phyloP scores from a whole-genome alignment of 2,329 filamentous ascomycete species.

The Pseudogymnoascus sp. region DNA sequence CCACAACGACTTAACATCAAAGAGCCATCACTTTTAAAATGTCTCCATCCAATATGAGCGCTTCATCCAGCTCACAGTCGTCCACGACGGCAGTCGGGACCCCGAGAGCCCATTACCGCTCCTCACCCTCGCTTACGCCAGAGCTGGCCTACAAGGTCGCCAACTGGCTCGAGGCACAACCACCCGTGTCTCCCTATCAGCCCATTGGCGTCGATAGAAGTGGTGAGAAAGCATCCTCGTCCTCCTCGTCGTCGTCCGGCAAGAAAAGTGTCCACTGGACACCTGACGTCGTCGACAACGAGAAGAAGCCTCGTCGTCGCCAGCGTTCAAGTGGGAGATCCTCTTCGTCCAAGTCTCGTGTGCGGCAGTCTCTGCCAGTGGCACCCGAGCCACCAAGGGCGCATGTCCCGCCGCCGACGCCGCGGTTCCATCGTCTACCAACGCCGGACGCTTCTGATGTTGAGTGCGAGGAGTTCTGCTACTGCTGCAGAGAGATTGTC shows the following conservation, averaged over 20 bases:
- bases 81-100: conserved; percentile 7
- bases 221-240: background rate
- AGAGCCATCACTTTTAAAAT: conserved; percentile 17
- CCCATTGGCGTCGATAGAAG: conserved; percentile 1
- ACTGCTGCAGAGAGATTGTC: conserved; percentile 3
- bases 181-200: conserved; percentile 2
- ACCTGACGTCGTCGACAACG: conserved; percentile 14
- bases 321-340: background rate
- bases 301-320: conserved; percentile 7
- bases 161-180: conserved; percentile 2
- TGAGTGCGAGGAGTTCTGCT: conserved; percentile 13
- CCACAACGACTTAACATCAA: conserved; percentile 8
- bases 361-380: background rate
- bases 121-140: background rate
- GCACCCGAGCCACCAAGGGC: conserved; percentile 13
- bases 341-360: background rate
- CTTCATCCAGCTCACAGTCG: conserved; percentile 10
- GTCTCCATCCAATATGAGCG: conserved; percentile 14
- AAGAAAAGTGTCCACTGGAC: conserved; percentile 19
- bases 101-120: background rate
- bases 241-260: background rate
- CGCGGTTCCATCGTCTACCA: conserved; percentile 17
- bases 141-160: conserved; percentile 9
- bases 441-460: conserved; percentile 21
- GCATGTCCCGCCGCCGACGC: conserved; percentile 18